Evolutionary conservation across 2,329 filamentous ascomycete genomes (phyloP), one percentile per base, ranked within the genome.

Genomic region (Penicillium sp.): DNA sequence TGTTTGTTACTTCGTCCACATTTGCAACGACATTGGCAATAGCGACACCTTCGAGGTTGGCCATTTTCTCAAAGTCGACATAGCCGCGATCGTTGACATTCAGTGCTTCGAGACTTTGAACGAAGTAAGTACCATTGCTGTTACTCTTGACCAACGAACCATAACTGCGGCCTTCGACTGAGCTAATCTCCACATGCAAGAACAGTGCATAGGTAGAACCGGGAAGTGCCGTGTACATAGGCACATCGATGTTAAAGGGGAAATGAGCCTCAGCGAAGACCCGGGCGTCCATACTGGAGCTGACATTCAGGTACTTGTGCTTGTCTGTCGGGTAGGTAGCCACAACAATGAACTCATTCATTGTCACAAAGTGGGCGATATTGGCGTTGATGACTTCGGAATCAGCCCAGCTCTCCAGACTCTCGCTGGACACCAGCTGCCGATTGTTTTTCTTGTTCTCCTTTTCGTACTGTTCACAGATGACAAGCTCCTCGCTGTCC

Each of bases 101-200:
- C 59, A 97, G 88, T 14, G 80, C 80, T 33, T 79, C 73, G 16
- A 93, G 75, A 64, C 87, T 94, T 50, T 94, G 72, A 9, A 95
- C 87, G 58, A 96, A 98, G 1, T 86, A 93, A 1, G 93, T 98
- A 38, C 93, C 93, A 60, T 98, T 97, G 56, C 89, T 96, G 71
- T 98, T 98, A 60, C 89, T 96, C 78, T 97, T 98, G 67, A 98
- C 81, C 54, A 98, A 87, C 16, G 85, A 84, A 25, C 93, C 93
- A 55, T 86, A 89, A 44, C 85, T 79, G 35, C 78, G 79, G 13
- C 80, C 83, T 35, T 73, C 62, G 3, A 72, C 71, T 27, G 76
- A 77, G 56, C 86, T 84, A 27, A 87, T 87, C 1, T 86, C 89
- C 32, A 97, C 91, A 59, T 97, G 94, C 42, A 98, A 70, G 68